Evolutionary conservation across 192 early-diverging fungal genomes (phyloP), one percentile per base, ranked within the genome.

Genomic region (Paraglomus occultum): DNA sequence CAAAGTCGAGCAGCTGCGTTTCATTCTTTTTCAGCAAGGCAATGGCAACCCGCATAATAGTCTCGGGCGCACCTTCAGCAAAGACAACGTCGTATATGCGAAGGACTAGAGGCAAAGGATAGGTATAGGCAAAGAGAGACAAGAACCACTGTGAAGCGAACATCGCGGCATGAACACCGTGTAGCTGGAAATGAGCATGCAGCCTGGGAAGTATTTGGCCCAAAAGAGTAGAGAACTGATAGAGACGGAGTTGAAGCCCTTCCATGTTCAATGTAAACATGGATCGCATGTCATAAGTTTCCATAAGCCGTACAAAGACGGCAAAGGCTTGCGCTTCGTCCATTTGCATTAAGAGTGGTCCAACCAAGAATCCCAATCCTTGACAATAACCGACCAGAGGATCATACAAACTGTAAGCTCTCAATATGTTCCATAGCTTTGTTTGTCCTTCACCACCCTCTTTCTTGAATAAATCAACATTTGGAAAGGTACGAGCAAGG

Each of bases 101-200:
- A 67, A 95, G 84, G 8, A 98, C 94, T 58, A 95, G 75, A 14
- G 87, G 82, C 59, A 97, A 81, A 39, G 97, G 97, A 77, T 95
- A 96, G 5, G 92, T 88, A 81, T 96, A 97, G 1, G 97, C 95
- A 85, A 99, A 99, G 42, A 96, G 77, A 0, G 97, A 95, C 73
- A 99, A 80, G 79, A 96, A 97, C 97, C 97, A 99, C 71, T 95
- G 94, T 0, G 94, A 92, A 5, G 93, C 95, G 64, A 93, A 99
- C 93, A 95, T 96, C 46, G 88, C 88, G 0, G 90, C 83, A 52
- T 89, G 79, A 47, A 95, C 85, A 18, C 90, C 88, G 38, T 90
- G 87, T 44, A 65, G 53, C 1, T 84, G 82, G 17, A 99, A 78
- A 73, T 99, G 97, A n/a, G 84, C 78, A 53, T 80, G 79, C 15